Conservation (phyloP, 2,329 filamentous ascomycete species). For the Talaromyces piceae region DNA sequence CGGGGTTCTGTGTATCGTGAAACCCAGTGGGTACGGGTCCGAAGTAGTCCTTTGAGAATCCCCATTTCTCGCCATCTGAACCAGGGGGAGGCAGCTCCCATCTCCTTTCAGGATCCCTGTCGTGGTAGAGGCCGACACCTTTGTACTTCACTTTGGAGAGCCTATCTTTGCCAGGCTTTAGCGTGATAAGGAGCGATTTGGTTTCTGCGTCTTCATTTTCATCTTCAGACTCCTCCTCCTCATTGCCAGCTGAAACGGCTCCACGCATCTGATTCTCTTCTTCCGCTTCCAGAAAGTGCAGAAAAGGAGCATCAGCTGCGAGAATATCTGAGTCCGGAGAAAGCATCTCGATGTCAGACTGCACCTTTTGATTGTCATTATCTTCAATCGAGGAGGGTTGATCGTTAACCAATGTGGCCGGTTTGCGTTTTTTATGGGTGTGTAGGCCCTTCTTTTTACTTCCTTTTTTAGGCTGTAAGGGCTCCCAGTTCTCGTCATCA, state of each 20-base stretch:
- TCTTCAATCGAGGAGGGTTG: background rate
- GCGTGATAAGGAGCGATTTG: slow-evolving; percentile 4
- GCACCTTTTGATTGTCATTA: background rate
- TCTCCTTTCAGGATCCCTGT: slow-evolving; percentile 10
- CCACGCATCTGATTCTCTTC: background rate
- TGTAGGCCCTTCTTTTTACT: slow-evolving; percentile 5
- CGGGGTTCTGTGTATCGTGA: slow-evolving; percentile 6
- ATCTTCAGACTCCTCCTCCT: background rate
- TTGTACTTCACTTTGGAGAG: slow-evolving; percentile 6
- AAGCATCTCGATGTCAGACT: background rate
- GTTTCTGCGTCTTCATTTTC: background rate
- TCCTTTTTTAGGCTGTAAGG: background rate
- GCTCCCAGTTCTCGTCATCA: slow-evolving; percentile 7
- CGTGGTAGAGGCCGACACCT: slow-evolving; percentile 9
- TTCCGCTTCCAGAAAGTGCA: background rate
- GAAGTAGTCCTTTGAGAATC: slow-evolving; percentile 11
- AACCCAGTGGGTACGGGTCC: slow-evolving; percentile 7
- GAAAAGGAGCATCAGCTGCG: slow-evolving; percentile 8
- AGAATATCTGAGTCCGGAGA: slow-evolving; percentile 1
- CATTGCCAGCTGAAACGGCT: background rate
- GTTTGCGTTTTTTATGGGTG: slow-evolving; percentile 12
- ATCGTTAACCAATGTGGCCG: no score
- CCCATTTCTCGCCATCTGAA: slow-evolving; percentile 6
- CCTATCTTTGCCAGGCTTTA: slow-evolving; percentile 3
- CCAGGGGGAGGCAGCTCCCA: slow-evolving; percentile 7